A percentile compares a stretch with the other conserved stretches of the same genome.
Conservation (phyloP, 78 protist genomes). For the Chrysochromulina parva region DNA sequence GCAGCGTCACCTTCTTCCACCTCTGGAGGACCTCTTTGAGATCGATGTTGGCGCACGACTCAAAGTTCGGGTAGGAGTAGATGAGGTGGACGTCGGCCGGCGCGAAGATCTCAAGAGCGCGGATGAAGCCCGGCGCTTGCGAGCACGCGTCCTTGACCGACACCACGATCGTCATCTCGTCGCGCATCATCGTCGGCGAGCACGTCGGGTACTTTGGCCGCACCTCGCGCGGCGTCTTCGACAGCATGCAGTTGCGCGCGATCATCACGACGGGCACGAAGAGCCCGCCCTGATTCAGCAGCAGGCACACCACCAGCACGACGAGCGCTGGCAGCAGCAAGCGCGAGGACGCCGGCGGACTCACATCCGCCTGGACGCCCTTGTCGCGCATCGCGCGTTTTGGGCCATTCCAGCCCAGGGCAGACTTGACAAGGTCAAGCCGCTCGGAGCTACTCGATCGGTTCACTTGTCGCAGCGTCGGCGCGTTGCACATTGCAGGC, state of each 20-base stretch:
- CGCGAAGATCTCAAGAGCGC: neutral
- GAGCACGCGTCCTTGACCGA: slow-evolving; percentile 17
- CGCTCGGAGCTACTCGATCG: no score
- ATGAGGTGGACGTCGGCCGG: neutral
- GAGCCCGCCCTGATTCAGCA: neutral
- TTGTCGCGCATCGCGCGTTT: neutral
- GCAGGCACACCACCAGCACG: neutral
- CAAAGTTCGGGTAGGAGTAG: slow-evolving; percentile 13
- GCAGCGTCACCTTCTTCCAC: neutral
- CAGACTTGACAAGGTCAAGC: no score
- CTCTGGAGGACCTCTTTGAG: neutral
- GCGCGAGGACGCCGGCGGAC: neutral
- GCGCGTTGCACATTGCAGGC: no score
- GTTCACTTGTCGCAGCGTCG: no score
- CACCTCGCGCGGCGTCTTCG: neutral
- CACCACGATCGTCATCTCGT: neutral
- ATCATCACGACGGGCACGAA: neutral
- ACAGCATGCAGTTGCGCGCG: neutral
- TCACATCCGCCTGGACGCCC: neutral
- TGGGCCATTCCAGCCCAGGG: no score
- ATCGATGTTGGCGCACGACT: neutral
- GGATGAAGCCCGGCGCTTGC: slow-evolving; percentile 4
- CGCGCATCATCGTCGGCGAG: neutral
- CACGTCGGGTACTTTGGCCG: neutral
- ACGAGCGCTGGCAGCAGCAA: neutral